Conservation (phyloP, 192 early-diverging fungal genomes). For the Backusella westeae region DNA sequence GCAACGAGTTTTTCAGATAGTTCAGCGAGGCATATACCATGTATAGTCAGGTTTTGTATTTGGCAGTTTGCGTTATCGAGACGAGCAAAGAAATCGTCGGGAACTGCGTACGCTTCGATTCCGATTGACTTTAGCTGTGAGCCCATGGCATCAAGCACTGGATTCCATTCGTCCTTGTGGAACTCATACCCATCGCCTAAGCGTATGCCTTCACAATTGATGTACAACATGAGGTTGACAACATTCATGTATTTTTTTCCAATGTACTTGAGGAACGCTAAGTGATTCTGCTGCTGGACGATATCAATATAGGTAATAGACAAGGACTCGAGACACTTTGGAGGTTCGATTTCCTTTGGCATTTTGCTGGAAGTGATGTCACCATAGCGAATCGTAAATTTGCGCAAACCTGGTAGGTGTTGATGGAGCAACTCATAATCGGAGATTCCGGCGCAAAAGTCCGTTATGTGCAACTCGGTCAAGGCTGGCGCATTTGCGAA, state of each 20-base stretch:
- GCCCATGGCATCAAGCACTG: not conserved
- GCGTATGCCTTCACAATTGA: not conserved
- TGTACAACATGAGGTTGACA: not conserved
- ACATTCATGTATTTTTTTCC: not conserved
- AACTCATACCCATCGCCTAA: not conserved
- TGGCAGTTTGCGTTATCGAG: not conserved
- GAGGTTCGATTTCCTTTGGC: not conserved
- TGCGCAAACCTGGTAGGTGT: not conserved
- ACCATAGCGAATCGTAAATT: not conserved
- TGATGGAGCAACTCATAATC: not conserved
- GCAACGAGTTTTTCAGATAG: not conserved
- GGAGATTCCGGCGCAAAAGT: not conserved
- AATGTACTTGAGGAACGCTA: not conserved
- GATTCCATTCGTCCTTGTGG: not conserved
- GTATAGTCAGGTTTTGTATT: not conserved
- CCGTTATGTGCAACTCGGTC: not conserved
- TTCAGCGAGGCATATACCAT: not conserved
- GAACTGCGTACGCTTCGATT: not conserved
- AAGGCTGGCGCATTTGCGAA: not conserved
- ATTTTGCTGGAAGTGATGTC: not conserved
- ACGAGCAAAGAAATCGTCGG: not conserved
- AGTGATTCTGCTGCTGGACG: not conserved
- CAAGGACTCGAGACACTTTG: not conserved
- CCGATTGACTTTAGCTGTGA: not conserved
- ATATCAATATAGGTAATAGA: not conserved